Evolutionary conservation across 108 stramenopile species (phyloP), one percentile per base, ranked within the genome.

Genomic region (Fragilaria crotonensis): DNA sequence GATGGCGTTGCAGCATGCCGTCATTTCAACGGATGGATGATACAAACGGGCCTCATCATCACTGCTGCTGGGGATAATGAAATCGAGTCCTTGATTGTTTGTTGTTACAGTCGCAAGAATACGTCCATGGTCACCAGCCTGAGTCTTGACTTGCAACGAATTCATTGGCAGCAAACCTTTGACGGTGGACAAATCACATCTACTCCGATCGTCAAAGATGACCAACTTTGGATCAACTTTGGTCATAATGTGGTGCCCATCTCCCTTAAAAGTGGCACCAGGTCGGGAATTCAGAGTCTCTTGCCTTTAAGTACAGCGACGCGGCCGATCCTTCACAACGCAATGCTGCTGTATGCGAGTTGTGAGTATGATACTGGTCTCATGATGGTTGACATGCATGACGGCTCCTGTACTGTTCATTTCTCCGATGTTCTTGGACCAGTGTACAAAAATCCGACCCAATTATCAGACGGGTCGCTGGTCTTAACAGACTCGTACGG

Each of bases 41-140:
- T 75, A 45, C 73, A 75, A 51, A 66, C 67, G 28, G 63, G 57
- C 52, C 41, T 57, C 22, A n/a, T 68, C 5, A 5, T 58, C 3
- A 23, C 52, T 2, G 26, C 17, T 11, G n/a, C n/a, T n/a, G n/a
- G n/a, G n/a, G n/a, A n/a, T n/a, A 25, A 56, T 21, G 23, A 49
- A 2, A 22, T 36, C 5, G 32, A 21, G 23, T 23, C 36, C 1
- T 25, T 68, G 32, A 60, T 66, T 55, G 54, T 52, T 22, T 57
- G 48, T 52, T 57, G 60, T 21, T 54, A 52, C 33, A 18, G 52
- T n/a, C 30, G 45, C 30, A 4, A n/a, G 1, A 25, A 64, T 17
- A 46, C 25, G 31, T 63, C 58, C 31, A 20, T 72, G 5, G 65
- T 66, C n/a, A 4, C 60, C 44, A 54, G 45, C 22, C 19, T 72